phyloP scores from a whole-genome alignment of 768 basidiomycete genomes.

The Lentinula lateritia region DNA sequence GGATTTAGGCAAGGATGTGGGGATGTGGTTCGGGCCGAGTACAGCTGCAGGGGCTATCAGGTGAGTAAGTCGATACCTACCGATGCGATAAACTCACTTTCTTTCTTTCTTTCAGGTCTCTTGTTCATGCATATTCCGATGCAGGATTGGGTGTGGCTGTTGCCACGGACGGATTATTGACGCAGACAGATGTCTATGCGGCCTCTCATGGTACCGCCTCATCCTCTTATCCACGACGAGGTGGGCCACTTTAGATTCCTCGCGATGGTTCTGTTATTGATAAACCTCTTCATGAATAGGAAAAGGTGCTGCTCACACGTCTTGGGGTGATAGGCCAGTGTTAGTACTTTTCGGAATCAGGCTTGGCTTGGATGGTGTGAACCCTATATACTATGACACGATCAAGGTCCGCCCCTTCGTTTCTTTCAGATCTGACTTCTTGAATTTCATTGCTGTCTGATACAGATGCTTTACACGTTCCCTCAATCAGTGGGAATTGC shows the following conservation, averaged over 20 bases:
- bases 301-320: conserved; percentile 15
- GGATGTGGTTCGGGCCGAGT: conserved; percentile 97
- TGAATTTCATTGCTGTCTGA: neutral
- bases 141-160: conserved; percentile 78
- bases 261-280: neutral
- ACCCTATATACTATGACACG: conserved; percentile 90
- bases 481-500: conserved; percentile 97
- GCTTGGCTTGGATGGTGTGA: conserved; percentile 88
- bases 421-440: neutral
- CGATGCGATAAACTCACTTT: neutral
- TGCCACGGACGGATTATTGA: conserved; percentile 78
- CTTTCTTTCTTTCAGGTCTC: conserved; percentile 39
- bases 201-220: conserved; percentile 46
- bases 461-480: conserved; percentile 80
- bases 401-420: conserved; percentile 49
- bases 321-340: conserved; percentile 84
- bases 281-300: conserved; percentile 10
- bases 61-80: conserved; percentile 31
- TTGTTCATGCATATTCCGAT: conserved; percentile 75
- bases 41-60: conserved; percentile 97
- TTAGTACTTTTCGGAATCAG: conserved; percentile 83
- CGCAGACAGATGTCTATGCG: conserved; percentile 79
- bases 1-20: conserved; percentile 90
- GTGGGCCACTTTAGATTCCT: neutral
- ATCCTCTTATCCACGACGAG: conserved; percentile 3